Conservation (phyloP, 2,329 filamentous ascomycete genomes). For the Epichloe elymi region DNA sequence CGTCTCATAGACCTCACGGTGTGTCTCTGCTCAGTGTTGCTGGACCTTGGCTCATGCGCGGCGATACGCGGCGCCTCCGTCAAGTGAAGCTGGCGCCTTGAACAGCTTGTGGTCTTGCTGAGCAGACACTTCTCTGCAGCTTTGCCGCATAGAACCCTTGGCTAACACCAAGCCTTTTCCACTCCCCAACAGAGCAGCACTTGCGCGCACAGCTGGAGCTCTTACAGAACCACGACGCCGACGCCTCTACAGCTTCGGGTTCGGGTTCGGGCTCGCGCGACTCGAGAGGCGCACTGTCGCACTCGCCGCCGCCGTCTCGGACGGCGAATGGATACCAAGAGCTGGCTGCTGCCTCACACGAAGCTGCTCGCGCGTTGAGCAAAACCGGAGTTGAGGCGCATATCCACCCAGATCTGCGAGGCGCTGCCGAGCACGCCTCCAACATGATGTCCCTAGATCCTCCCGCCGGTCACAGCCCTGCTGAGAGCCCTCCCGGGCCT, state of each 20-base stretch:
- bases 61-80: neutral
- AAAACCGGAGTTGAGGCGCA: constrained; percentile 30
- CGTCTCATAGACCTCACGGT: neutral
- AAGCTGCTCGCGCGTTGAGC: constrained; percentile 20
- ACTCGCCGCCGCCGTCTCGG: constrained; percentile 16
- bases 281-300: constrained; percentile 15
- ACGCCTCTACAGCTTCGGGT: constrained; percentile 15
- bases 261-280: constrained; percentile 12
- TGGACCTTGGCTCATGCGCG: neutral
- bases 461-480: constrained; percentile 20
- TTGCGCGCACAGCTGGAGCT: constrained; percentile 31
- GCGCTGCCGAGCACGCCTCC: constrained; percentile 14
- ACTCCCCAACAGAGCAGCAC: constrained; percentile 23
- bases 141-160: neutral
- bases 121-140: neutral
- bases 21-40: neutral
- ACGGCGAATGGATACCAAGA: constrained; percentile 34
- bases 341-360: constrained; percentile 21
- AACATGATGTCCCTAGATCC: constrained; percentile 27
- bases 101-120: too few relatives aligned
- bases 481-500: constrained; percentile 13
- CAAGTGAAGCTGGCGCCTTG: neutral
- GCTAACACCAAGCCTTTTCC: constrained; percentile 11
- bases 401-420: constrained; percentile 36
- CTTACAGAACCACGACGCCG: constrained; percentile 26